Percentiles rank a stretch among this genome's conserved stretches.
phyloP scores from a whole-genome alignment of 257 asterid species.

The Solanum chaucha region DNA sequence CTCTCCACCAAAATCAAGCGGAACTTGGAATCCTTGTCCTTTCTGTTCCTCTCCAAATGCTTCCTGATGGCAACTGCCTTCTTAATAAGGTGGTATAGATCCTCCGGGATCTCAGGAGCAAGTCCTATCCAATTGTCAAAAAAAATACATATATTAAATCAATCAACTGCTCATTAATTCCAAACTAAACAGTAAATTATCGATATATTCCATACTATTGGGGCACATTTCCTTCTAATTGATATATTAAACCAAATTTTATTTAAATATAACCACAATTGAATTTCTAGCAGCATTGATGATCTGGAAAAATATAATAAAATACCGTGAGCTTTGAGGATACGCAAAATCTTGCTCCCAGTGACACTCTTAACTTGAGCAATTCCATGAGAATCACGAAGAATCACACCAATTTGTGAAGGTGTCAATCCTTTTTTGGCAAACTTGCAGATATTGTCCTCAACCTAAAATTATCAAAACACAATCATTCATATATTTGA shows the following conservation, averaged over 20 bases:
- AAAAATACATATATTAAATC: not conserved
- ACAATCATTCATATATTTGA: not conserved
- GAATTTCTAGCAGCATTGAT: slow-evolving; percentile 31
- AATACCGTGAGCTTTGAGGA: not conserved
- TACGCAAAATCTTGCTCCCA: not conserved
- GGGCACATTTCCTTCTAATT: not conserved
- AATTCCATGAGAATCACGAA: slow-evolving; percentile 48
- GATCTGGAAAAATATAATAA: not conserved
- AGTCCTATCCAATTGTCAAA: slow-evolving; percentile 27
- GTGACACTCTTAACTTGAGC: not conserved
- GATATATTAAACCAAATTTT: not conserved
- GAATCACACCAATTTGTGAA: slow-evolving; percentile 74
- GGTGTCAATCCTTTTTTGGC: slow-evolving; percentile 22
- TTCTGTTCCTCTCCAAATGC: slow-evolving; percentile 83
- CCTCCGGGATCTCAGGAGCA: slow-evolving; percentile 87
- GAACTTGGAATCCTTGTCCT: slow-evolving; percentile 80
- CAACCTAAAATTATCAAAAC: slow-evolving; percentile 28
- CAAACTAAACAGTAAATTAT: not conserved
- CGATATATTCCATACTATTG: not conserved
- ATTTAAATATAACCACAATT: not conserved
- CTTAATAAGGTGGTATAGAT: slow-evolving; percentile 46
- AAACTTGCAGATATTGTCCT: slow-evolving; percentile 64
- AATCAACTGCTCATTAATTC: not conserved
- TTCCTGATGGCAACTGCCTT: slow-evolving; percentile 42
- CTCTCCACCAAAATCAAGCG: slow-evolving; percentile 58